Percentiles rank a stretch among this genome's conserved stretches.
These are phyloP conservation scores for Leishmania martiniquensis DNA, from an alignment of 208 protist genomes.

Conservation along the genomic window DNA sequence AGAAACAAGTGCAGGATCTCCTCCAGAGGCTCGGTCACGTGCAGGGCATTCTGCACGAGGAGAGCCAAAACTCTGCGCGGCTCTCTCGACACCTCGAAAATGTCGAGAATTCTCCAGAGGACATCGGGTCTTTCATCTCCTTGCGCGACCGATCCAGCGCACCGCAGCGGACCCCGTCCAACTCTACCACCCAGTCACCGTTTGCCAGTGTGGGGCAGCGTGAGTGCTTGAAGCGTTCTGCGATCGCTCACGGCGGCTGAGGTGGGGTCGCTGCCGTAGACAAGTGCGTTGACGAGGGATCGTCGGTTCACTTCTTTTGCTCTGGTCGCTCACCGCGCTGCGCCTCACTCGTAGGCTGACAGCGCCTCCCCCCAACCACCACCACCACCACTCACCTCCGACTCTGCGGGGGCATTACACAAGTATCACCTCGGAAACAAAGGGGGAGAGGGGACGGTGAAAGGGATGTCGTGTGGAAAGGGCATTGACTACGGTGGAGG, in stretches of 20 bases:
- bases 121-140: conserved; percentile 12
- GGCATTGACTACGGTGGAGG: not conserved
- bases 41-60: conserved; percentile 21
- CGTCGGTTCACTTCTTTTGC: not conserved
- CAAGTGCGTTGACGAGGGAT: not conserved
- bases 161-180: not conserved
- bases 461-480: not conserved
- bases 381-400: not conserved
- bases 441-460: not conserved
- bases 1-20: conserved; percentile 14
- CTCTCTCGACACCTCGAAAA: conserved; percentile 24
- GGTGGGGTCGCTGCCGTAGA: not conserved
- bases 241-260: not conserved
- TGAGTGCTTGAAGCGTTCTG: not conserved
- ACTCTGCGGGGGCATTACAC: not conserved
- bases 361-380: not conserved
- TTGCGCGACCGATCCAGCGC: conserved; percentile 8
- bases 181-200: not conserved
- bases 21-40: conserved; percentile 8
- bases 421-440: not conserved
- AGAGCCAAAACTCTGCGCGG: conserved; percentile 15
- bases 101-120: conserved; percentile 6
- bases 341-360: too few relatives aligned
- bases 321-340: too few relatives aligned
- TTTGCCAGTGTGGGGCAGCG: not conserved